Evolutionary conservation across 2,329 filamentous ascomycete genomes (phyloP).

Genomic region (Ophiostoma tasmaniense): DNA sequence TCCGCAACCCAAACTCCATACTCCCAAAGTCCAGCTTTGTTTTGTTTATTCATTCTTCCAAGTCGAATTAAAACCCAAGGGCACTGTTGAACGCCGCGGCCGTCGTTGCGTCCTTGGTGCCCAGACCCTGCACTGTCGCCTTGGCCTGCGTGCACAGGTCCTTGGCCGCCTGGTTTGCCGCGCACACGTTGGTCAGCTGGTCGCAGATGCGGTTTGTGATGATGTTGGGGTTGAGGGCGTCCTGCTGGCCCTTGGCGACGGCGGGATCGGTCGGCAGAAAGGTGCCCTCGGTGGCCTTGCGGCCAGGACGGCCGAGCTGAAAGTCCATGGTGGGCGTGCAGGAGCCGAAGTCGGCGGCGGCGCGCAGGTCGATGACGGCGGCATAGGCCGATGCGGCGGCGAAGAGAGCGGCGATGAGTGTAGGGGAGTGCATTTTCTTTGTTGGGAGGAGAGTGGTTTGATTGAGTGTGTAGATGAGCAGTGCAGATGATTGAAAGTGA

Average conservation of each 20-base stretch:
- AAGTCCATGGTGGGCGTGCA: constrained; percentile 53
- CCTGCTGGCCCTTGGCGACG: constrained; percentile 53
- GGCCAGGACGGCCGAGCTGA: constrained; percentile 48
- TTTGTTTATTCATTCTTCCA: not conserved
- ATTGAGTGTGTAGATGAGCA: not conserved
- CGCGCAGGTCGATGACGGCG: constrained; percentile 23
- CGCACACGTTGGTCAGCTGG: constrained; percentile 58
- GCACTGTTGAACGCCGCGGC: constrained; percentile 34
- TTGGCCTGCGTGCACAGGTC: constrained; percentile 45
- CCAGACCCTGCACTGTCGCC: constrained; percentile 29
- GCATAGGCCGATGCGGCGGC: constrained; percentile 23
- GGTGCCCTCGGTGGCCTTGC: constrained; percentile 51
- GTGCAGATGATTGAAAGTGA: not conserved
- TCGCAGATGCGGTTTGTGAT: constrained; percentile 66
- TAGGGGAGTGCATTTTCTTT: constrained; percentile 24
- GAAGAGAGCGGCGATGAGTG: constrained; percentile 22
- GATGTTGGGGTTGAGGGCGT: constrained; percentile 63
- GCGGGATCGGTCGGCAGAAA: constrained; percentile 58
- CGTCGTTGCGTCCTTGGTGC: constrained; percentile 31
- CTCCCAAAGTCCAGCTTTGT: not conserved
- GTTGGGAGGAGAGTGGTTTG: not conserved
- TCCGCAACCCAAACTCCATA: not conserved
- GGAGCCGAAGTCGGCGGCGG: constrained; percentile 42
- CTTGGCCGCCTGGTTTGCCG: constrained; percentile 51
- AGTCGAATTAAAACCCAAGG: constrained; percentile 28